Evolutionary conservation across 176 grass and related monocot species (phyloP), one percentile per base, ranked within the genome.

Genomic region (Pharus latifolius): DNA sequence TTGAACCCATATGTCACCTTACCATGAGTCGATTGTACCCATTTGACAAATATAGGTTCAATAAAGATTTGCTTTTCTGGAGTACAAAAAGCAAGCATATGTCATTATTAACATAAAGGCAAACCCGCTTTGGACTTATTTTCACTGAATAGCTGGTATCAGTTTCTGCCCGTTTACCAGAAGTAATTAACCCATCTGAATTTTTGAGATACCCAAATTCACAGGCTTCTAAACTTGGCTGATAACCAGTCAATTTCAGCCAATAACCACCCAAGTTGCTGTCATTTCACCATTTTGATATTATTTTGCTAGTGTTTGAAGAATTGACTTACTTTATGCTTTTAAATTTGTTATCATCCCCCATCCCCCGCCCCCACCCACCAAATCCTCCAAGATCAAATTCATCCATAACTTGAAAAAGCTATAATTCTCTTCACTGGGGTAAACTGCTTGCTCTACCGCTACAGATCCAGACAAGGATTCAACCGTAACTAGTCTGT

Each of bases 181-280:
- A 19, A 62, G 49, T 62, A 45, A 60, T n/a, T 3, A 15, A 44
- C 35, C 26, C 3, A 10, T 37, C n/a, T 12, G 34, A 61, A 34
- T 82, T 17, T 61, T 45, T 68, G 60, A 23, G 16, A 63, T 70
- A 45, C 25, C 63, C 4, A 69, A 33, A 54, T 54, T 53, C 30
- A 63, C 26, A 25, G 16, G 34, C n/a, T n/a, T n/a, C n/a, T n/a
- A n/a, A n/a, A n/a, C n/a, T n/a, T n/a, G n/a, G n/a, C n/a, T n/a
- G n/a, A n/a, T n/a, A n/a, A n/a, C n/a, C n/a, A n/a, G n/a, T n/a
- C n/a, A n/a, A n/a, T n/a, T n/a, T n/a, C n/a, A n/a, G n/a, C n/a
- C n/a, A n/a, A n/a, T n/a, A n/a, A n/a, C n/a, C n/a, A n/a, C n/a
- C n/a, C n/a, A n/a, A n/a, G n/a, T n/a, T n/a, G n/a, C 1, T 69